Base-by-base conservation (phyloP, 2,329 filamentous ascomycete species). In the Arthrinium phaeospermum region DNA sequence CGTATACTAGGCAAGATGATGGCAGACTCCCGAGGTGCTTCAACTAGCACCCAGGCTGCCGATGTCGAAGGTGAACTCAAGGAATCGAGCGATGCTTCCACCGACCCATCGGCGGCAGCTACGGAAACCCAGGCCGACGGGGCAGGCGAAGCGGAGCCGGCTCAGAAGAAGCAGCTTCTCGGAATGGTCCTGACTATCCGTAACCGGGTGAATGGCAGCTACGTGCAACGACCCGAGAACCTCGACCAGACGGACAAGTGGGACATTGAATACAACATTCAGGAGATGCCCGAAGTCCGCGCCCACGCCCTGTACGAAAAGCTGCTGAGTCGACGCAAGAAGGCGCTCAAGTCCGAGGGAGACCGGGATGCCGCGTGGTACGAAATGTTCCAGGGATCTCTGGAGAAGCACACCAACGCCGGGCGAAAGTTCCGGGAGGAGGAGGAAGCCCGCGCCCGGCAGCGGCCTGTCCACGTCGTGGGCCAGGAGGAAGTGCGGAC, bases 231-330 rank as follows among this genome's bases (percentile, higher is more conserved):
- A 3, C 93, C 94, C 0, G 75, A 82, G 1, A 76, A 85, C 0
- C 79, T 92, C 67, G 81, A 70, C 0, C 45, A 77, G 19, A 27
- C 13, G 7, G 81, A 79, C 72, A 90, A 75, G 78, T 98, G 95
- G 95, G 81, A 83, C 0, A 85, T 98, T n/a, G 90, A 96, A 76
- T 98, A 97, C 81, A 87, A 91, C 47, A 83, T 98, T 68, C 87
- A 88, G 67, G 92, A 95, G 75, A 84, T 95, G 1, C 70, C 81
- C 0, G 75, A 81, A 3, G 74, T 80, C 0, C 83, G 85, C 13
- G 89, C 88, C 1, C 81, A 80, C 73, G 81, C 71, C 0, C 80
- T 93, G 34, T 94, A 94, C 79, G 57, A 78, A 1, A 85, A 90
- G 72, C 89, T 90, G 79, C 80, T 77, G 4, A 86, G 92, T 22